Conservation (phyloP, 75 land plant species). For the Picea sitchensis region DNA sequence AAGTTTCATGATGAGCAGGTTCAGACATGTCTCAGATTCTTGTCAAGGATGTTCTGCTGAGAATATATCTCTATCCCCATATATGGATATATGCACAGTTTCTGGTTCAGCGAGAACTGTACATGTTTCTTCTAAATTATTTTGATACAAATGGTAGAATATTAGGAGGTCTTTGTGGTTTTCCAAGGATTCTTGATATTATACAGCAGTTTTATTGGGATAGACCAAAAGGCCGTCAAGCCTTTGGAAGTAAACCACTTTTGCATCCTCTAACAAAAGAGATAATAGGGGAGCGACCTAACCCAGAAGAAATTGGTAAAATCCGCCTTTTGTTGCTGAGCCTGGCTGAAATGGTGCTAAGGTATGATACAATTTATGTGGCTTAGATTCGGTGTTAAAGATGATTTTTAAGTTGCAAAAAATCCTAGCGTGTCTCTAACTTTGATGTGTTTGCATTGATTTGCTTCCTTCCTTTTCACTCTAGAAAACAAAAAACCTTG, state of each 20-base stretch:
- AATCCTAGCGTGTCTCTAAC: neutral
- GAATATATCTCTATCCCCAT: slow-evolving; percentile 70
- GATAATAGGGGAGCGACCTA: slow-evolving; percentile 67
- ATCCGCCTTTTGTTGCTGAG: slow-evolving; percentile 82
- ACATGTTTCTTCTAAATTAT: slow-evolving; percentile 70
- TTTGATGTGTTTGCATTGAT: neutral
- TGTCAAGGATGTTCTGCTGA: slow-evolving; percentile 64
- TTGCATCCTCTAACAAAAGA: slow-evolving; percentile 51
- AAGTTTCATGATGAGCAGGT: slow-evolving; percentile 13
- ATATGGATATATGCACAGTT: slow-evolving; percentile 80
- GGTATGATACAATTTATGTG: slow-evolving; percentile 28
- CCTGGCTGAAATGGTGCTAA: slow-evolving; percentile 82
- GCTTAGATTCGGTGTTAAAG: neutral
- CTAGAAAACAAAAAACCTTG: neutral
- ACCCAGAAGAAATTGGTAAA: slow-evolving; percentile 68
- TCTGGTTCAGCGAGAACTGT: slow-evolving; percentile 74
- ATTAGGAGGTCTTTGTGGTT: slow-evolving; percentile 39
- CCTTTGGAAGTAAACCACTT: slow-evolving; percentile 50
- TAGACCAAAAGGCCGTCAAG: slow-evolving; percentile 36
- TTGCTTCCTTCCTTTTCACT: too few relatives aligned
- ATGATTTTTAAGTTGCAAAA: neutral
- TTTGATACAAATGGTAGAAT: slow-evolving; percentile 62
- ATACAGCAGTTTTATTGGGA: slow-evolving; percentile 90
- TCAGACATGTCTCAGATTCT: slow-evolving; percentile 63
- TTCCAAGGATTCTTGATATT: slow-evolving; percentile 80